These are phyloP conservation scores for Dryadomyces quercus-mongolicae DNA, from an alignment of 2,329 filamentous ascomycete genomes.

Conservation along the genomic window DNA sequence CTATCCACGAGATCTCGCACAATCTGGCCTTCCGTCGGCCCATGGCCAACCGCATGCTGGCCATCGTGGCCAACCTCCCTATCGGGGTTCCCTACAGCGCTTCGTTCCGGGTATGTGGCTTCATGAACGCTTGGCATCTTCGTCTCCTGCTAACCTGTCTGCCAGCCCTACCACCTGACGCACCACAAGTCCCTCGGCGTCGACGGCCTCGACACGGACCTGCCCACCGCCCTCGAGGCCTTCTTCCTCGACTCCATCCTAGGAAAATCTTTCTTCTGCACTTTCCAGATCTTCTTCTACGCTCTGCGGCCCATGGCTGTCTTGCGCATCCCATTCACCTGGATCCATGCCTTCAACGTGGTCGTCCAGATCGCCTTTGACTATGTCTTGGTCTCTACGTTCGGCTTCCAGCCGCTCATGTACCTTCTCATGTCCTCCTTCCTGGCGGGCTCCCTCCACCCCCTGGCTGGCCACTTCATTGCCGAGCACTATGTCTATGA, in stretches of 20 bases:
- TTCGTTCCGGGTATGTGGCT: slow-evolving; percentile 73
- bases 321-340: slow-evolving; percentile 78
- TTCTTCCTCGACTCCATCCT: slow-evolving; percentile 87
- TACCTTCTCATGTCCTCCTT: slow-evolving; percentile 88
- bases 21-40: slow-evolving; percentile 85
- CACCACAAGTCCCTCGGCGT: slow-evolving; percentile 98
- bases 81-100: slow-evolving; percentile 95
- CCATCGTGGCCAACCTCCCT: slow-evolving; percentile 88
- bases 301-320: slow-evolving; percentile 91
- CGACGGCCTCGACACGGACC: slow-evolving; percentile 88
- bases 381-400: slow-evolving; percentile 47
- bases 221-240: slow-evolving; percentile 84
- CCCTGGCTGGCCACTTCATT: slow-evolving; percentile 94
- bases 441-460: slow-evolving; percentile 85
- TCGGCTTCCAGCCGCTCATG: slow-evolving; percentile 53
- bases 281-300: slow-evolving; percentile 99
- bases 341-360: slow-evolving; percentile 75
- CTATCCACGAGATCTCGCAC: slow-evolving; percentile 97
- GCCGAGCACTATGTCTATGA: slow-evolving; percentile 89
- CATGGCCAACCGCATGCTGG: slow-evolving; percentile 69
- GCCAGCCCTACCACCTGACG: slow-evolving; percentile 88
- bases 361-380: slow-evolving; percentile 68
- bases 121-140: too few relatives aligned
- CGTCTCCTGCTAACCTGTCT: background rate
- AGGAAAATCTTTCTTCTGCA: slow-evolving; percentile 97